phyloP scores from a whole-genome alignment of 2,329 filamentous ascomycete species.

The Venturia pyrina region DNA sequence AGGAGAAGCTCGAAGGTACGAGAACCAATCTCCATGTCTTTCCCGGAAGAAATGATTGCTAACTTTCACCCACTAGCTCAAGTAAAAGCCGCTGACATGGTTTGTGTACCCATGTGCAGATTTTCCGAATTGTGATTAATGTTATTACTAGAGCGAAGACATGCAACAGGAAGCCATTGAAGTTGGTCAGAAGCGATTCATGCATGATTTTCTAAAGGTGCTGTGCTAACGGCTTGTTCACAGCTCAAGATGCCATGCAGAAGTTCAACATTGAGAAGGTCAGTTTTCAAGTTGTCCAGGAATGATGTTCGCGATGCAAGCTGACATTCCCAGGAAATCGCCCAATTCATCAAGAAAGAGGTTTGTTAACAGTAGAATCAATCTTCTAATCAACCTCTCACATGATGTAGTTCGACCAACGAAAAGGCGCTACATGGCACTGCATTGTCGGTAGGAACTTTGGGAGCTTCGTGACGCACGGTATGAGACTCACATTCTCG shows the following conservation, averaged over 20 bases:
- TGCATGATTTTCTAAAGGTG: not conserved
- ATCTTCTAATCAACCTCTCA: not conserved
- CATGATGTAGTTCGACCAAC: slow-evolving; percentile 69
- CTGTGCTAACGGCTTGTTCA: slow-evolving; percentile 1
- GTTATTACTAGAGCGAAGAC: slow-evolving; percentile 67
- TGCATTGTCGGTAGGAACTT: slow-evolving; percentile 98
- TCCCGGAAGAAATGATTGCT: slow-evolving; percentile 16
- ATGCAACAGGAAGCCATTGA: slow-evolving; percentile 96
- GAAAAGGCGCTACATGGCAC: slow-evolving; percentile 98
- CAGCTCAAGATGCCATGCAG: slow-evolving; percentile 62
- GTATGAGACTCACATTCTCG: slow-evolving; percentile 39
- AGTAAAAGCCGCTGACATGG: slow-evolving; percentile 98
- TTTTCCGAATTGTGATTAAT: slow-evolving; percentile 13
- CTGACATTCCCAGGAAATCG: slow-evolving; percentile 64
- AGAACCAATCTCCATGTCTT: slow-evolving; percentile 10
- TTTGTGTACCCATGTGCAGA: slow-evolving; percentile 35
- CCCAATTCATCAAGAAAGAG: slow-evolving; percentile 90
- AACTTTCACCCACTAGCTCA: slow-evolving; percentile 53
- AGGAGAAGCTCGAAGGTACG: slow-evolving; percentile 53
- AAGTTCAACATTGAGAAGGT: slow-evolving; percentile 67
- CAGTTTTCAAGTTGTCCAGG: slow-evolving; percentile 12
- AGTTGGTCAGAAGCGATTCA: slow-evolving; percentile 58
- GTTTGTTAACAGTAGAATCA: slow-evolving; percentile 33
- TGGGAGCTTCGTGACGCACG: slow-evolving; percentile 96
- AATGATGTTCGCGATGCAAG: not conserved